Percentiles rank a stretch among this genome's conserved stretches.
phyloP scores from a whole-genome alignment of 129 eudicot genomes.

The Helianthus tuberosus region DNA sequence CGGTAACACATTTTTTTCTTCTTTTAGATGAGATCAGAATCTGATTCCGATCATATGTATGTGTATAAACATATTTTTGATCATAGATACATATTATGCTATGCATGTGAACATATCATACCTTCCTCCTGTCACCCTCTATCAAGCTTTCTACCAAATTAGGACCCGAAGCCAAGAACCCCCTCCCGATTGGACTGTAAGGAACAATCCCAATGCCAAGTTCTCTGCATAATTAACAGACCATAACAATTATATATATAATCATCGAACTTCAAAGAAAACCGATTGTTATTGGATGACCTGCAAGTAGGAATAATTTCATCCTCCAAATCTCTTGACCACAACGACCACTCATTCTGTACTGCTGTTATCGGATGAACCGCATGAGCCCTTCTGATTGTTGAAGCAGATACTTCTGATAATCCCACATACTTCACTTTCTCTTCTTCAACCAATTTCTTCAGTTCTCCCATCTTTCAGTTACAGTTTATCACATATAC shows the following conservation, averaged over 20 bases:
- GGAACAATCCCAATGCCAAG: slow-evolving; percentile 79
- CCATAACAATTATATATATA: too few species aligned
- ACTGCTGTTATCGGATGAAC: slow-evolving; percentile 83
- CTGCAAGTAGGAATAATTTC: slow-evolving; percentile 67
- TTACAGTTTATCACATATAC: background rate
- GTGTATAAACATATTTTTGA: background rate
- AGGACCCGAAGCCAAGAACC: slow-evolving; percentile 49
- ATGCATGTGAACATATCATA: background rate
- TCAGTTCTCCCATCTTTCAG: slow-evolving; percentile 56
- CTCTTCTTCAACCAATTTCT: slow-evolving; percentile 75
- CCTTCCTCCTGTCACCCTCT: slow-evolving; percentile 52
- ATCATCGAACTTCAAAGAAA: too few species aligned
- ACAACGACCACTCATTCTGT: slow-evolving; percentile 69
- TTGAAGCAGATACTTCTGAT: slow-evolving; percentile 71
- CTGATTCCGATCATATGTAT: background rate
- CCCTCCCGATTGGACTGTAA: slow-evolving; percentile 64
- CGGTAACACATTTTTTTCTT: background rate
- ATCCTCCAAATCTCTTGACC: slow-evolving; percentile 68
- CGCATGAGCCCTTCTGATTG: slow-evolving; percentile 80
- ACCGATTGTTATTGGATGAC: slow-evolving; percentile 18
- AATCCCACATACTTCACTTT: slow-evolving; percentile 72
- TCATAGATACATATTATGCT: too few species aligned
- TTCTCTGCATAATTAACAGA: slow-evolving; percentile 13
- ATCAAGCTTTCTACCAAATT: slow-evolving; percentile 41
- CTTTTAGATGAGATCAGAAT: background rate